Evolutionary conservation across 2,329 filamentous ascomycete species (phyloP).

Genomic region (Lachnellula suecica): DNA sequence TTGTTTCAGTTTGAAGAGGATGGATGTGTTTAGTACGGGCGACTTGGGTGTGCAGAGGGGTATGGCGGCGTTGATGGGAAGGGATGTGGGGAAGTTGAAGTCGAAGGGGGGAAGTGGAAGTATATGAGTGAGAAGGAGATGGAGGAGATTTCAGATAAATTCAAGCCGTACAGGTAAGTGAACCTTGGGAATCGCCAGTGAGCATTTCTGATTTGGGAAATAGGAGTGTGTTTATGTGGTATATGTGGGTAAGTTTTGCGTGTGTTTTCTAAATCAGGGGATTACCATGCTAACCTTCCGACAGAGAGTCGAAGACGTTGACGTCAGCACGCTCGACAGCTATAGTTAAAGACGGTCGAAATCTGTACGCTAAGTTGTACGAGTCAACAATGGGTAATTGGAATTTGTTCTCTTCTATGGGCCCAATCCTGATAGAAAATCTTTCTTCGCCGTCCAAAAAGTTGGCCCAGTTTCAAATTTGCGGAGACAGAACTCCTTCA

Average conservation of each 20-base stretch:
- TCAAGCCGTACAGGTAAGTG: slow-evolving; percentile 72
- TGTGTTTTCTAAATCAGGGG: not conserved
- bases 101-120: slow-evolving; percentile 88
- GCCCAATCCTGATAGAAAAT: too few relatives aligned
- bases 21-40: slow-evolving; percentile 90
- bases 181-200: not conserved
- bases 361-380: too few relatives aligned
- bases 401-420: too few relatives aligned
- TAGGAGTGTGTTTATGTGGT: slow-evolving; percentile 95
- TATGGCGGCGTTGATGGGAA: slow-evolving; percentile 84
- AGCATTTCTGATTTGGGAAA: slow-evolving; percentile 13
- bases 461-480: too few relatives aligned
- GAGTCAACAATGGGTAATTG: too few relatives aligned
- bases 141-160: slow-evolving; percentile 76
- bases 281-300: not conserved
- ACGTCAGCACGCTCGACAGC: slow-evolving; percentile 60
- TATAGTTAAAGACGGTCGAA: not conserved
- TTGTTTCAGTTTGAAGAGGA: slow-evolving; percentile 88
- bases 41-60: slow-evolving; percentile 92
- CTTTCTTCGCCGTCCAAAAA: too few relatives aligned
- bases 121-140: slow-evolving; percentile 96
- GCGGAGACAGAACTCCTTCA: too few relatives aligned
- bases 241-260: slow-evolving; percentile 64
- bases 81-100: slow-evolving; percentile 82
- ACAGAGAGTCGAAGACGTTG: slow-evolving; percentile 72